A percentile compares a stretch with the other conserved stretches of the same genome.
phyloP scores from a whole-genome alignment of 2,329 filamentous ascomycete genomes.

The Stylonectria norvegica region DNA sequence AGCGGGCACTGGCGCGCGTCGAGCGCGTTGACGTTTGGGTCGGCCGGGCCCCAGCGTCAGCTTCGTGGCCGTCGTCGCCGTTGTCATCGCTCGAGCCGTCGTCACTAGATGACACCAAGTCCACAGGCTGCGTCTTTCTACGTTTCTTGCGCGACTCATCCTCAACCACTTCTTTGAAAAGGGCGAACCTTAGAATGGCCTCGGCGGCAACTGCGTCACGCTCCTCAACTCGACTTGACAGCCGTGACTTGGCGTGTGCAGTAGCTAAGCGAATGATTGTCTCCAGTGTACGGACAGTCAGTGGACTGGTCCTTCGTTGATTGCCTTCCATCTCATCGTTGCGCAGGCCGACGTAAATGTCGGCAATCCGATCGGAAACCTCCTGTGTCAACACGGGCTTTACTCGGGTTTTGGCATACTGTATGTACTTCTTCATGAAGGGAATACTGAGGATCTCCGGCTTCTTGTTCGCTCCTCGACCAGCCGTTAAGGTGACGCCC shows the following conservation, averaged over 20 bases:
- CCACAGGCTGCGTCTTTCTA: constrained; percentile 62
- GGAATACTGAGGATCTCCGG: constrained; percentile 91
- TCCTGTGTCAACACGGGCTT: constrained; percentile 89
- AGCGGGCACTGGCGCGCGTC: constrained; percentile 26
- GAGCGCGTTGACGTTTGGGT: constrained; percentile 26
- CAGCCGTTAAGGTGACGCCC: constrained; percentile 74
- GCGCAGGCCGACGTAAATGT: constrained; percentile 85
- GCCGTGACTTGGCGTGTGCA: constrained; percentile 86
- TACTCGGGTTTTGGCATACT: constrained; percentile 90
- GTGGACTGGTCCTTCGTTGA: constrained; percentile 86
- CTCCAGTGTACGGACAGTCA: constrained; percentile 95
- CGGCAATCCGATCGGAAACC: constrained; percentile 85
- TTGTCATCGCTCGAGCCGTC: constrained; percentile 59
- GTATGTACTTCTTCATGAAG: constrained; percentile 99
- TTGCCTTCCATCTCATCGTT: constrained; percentile 97
- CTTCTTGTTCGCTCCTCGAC: constrained; percentile 70
- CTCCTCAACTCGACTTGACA: constrained; percentile 86
- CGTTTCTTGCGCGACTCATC: constrained; percentile 79
- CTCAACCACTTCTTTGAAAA: constrained; percentile 92
- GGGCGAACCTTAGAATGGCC: constrained; percentile 83
- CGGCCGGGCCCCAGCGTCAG: constrained; percentile 45
- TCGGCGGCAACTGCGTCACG: constrained; percentile 86
- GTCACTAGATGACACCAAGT: constrained; percentile 56
- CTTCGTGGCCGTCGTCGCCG: constrained; percentile 50
- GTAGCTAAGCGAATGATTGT: constrained; percentile 97